Conservation (phyloP, 75 land plant species). For the Pinus tabuliformis region DNA sequence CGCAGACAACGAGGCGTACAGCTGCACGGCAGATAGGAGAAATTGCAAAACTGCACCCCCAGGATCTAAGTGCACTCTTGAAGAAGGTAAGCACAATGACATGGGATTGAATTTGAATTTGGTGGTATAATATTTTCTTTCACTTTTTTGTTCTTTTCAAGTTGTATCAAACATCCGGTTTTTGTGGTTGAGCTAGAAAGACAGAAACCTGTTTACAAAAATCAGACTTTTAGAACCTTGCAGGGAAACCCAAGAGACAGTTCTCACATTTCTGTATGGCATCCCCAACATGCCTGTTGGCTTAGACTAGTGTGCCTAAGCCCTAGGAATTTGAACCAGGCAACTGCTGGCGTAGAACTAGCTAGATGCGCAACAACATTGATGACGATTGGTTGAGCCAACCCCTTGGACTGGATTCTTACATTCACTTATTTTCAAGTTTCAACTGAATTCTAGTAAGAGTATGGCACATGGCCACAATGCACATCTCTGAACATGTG, state of each 20-base stretch:
- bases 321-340: no score
- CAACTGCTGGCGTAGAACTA: not conserved
- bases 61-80: constrained; percentile 70
- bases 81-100: constrained; percentile 42
- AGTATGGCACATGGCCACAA: not conserved
- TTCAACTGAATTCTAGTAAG: not conserved
- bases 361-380: not conserved
- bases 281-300: constrained; percentile 32
- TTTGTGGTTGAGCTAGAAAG: not conserved
- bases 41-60: constrained; percentile 88
- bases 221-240: not conserved
- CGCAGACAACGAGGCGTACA: constrained; percentile 78
- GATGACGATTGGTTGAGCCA: not conserved
- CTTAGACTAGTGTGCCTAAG: no score
- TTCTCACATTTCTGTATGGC: constrained; percentile 81
- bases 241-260: not conserved
- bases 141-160: not conserved
- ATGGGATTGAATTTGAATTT: not conserved
- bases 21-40: constrained; percentile 98
- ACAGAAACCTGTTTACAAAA: not conserved
- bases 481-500: not conserved
- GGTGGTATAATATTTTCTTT: not conserved
- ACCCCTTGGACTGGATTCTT: not conserved
- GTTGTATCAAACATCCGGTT: not conserved
- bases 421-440: not conserved